Percentiles rank a stretch among this genome's conserved stretches.
phyloP scores from a whole-genome alignment of 352 stramenopile species.

The Globisporangium paddicum region DNA sequence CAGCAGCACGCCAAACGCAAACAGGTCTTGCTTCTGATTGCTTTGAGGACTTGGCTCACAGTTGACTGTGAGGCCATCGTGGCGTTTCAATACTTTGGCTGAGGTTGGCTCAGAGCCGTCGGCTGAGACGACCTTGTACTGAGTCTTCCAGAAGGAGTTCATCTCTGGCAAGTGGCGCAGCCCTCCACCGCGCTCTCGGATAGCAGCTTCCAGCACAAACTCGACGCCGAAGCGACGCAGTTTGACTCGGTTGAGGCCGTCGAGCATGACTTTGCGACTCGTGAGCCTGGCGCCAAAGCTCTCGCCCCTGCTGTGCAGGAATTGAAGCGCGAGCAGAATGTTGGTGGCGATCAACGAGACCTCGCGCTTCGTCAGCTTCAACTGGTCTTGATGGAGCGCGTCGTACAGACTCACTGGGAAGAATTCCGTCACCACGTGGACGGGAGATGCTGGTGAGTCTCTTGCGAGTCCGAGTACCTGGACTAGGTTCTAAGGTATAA shows the following conservation, averaged over 20 bases:
- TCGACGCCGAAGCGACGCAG: conserved; percentile 51
- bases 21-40: conserved; percentile 33
- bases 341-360: conserved; percentile 43
- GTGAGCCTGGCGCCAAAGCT: conserved; percentile 46
- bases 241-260: conserved; percentile 31
- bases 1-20: conserved; percentile 62
- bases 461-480: conserved; percentile 35
- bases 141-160: conserved; percentile 13
- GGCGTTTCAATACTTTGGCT: neutral
- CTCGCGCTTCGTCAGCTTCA: conserved; percentile 30
- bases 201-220: conserved; percentile 10
- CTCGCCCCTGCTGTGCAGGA: conserved; percentile 32
- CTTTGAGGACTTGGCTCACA: neutral
- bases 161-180: neutral
- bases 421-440: conserved; percentile 40
- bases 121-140: neutral
- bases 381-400: conserved; percentile 37
- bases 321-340: conserved; percentile 34
- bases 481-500: conserved; percentile 29
- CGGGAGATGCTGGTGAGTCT: neutral
- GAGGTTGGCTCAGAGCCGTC: neutral
- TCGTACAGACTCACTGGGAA: conserved; percentile 48
- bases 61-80: too few relatives aligned
- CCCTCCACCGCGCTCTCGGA: neutral
- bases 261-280: conserved; percentile 67